Conservation (phyloP, 2,329 filamentous ascomycete species). For the Cryphonectria japonica region DNA sequence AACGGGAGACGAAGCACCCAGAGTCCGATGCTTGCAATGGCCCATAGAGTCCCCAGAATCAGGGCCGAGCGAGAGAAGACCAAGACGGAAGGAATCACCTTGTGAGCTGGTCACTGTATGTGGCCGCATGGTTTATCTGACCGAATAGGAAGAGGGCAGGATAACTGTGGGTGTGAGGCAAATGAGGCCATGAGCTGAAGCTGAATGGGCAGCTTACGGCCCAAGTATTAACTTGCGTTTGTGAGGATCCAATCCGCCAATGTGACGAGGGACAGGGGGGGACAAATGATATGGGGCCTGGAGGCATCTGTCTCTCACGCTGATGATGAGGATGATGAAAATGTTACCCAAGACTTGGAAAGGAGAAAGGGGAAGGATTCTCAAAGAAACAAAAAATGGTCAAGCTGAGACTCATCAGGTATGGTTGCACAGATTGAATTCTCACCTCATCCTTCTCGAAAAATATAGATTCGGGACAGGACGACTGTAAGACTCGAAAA, state of each 20-base stretch:
- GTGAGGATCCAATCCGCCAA: neutral
- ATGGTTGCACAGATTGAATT: conserved; percentile 7
- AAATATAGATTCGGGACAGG: neutral
- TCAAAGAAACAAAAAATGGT: neutral
- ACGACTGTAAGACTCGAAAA: neutral
- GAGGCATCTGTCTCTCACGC: neutral
- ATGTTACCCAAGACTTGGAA: neutral
- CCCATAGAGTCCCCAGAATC: neutral
- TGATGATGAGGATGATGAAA: neutral
- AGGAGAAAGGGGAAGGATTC: too few species aligned
- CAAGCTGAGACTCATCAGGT: neutral
- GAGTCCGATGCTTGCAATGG: neutral
- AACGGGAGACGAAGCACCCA: neutral
- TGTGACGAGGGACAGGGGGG: neutral
- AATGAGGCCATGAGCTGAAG: neutral
- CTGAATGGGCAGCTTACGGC: conserved; percentile 1
- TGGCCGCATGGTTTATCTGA: neutral
- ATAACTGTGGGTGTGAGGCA: conserved; percentile 1
- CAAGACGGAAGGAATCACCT: neutral
- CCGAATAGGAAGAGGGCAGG: neutral
- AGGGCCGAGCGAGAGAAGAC: neutral
- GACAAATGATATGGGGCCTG: neutral
- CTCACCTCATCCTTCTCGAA: neutral
- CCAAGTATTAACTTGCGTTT: neutral
- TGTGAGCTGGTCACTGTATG: neutral